Evolutionary conservation across 169 alveolate species (phyloP).

Genomic region (Toxoplasma gondii): DNA sequence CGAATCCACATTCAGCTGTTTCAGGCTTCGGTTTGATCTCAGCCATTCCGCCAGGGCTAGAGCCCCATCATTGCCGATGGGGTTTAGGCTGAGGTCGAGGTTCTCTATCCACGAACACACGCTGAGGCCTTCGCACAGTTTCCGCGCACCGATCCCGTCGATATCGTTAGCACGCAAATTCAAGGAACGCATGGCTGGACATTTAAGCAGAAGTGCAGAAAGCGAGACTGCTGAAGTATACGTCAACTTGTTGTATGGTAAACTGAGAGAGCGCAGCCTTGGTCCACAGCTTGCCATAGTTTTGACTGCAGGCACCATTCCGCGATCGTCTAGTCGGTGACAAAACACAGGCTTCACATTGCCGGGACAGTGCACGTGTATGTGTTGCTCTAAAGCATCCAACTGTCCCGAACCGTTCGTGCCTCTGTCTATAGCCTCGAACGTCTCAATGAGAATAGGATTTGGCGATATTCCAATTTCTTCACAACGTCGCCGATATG

Average conservation of each 20-base stretch:
- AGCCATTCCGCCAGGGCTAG: constrained; percentile 27
- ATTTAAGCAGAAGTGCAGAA: background rate
- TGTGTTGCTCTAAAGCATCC: too few species aligned
- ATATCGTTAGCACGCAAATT: background rate
- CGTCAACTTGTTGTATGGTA: background rate
- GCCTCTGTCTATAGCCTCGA: background rate
- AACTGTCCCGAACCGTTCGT: too few species aligned
- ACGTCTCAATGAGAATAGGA: background rate
- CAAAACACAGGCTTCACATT: constrained; percentile 4
- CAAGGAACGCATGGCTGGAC: background rate
- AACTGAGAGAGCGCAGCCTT: constrained; percentile 3
- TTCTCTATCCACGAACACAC: background rate
- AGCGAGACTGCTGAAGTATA: background rate
- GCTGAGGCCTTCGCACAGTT: background rate
- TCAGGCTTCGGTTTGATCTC: background rate
- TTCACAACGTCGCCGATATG: background rate
- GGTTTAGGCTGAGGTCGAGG: constrained; percentile 21
- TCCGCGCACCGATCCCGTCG: background rate
- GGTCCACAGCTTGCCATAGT: background rate
- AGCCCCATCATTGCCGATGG: background rate
- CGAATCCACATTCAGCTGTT: background rate
- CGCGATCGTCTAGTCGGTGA: constrained; percentile 5
- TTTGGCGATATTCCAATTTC: background rate
- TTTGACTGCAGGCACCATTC: constrained; percentile 2
- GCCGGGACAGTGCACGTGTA: background rate